Conservation (phyloP, 2,329 filamentous ascomycete genomes). For the Cercospora berteroae region DNA sequence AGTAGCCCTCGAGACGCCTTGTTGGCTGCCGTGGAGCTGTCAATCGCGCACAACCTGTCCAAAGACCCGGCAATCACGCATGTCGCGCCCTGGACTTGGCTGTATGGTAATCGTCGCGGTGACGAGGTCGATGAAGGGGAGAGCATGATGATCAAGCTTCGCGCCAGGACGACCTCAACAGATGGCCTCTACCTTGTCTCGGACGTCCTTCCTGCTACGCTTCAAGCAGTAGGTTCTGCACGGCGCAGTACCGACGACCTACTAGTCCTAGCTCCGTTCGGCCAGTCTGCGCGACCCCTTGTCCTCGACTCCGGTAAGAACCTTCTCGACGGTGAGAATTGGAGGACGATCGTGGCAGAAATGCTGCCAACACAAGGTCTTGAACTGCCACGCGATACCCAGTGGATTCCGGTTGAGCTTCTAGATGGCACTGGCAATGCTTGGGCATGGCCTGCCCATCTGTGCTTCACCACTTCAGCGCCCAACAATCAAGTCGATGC, state of each 20-base stretch:
- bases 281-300: constrained; percentile 12
- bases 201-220: constrained; percentile 11
- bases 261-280: constrained; percentile 21
- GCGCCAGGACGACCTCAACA: constrained; percentile 14
- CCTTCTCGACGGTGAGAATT: constrained; percentile 7
- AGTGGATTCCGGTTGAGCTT: constrained; percentile 19
- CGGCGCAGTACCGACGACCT: background rate
- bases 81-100: constrained; percentile 27
- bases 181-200: constrained; percentile 22
- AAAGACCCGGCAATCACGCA: constrained; percentile 13
- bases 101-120: constrained; percentile 8
- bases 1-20: constrained; percentile 22
- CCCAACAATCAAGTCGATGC: background rate
- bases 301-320: background rate
- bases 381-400: constrained; percentile 13
- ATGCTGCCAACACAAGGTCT: constrained; percentile 19
- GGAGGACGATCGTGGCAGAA: constrained; percentile 15
- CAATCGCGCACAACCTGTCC: constrained; percentile 22
- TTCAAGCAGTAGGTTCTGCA: constrained; percentile 5
- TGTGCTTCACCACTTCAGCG: constrained; percentile 25
- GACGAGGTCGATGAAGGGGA: constrained; percentile 1
- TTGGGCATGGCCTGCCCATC: constrained; percentile 28
- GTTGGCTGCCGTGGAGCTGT: constrained; percentile 26
- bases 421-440: constrained; percentile 1
- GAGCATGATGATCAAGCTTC: constrained; percentile 18